Conservation (phyloP, 1,139 yeast genomes). For the Starmera stellimalicola region DNA sequence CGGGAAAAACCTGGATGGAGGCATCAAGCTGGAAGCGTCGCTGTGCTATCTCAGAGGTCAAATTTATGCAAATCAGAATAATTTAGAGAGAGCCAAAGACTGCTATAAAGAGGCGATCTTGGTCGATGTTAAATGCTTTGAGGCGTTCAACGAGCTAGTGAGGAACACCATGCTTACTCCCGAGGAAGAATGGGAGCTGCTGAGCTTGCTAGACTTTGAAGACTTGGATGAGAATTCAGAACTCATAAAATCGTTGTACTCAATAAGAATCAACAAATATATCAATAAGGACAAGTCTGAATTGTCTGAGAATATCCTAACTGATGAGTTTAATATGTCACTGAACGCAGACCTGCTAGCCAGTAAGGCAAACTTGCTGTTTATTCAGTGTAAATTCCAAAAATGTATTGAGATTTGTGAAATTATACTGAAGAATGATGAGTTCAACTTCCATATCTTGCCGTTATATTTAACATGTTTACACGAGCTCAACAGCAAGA, state of each 20-base stretch:
- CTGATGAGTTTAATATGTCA: conserved; percentile 62
- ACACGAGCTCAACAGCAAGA: conserved; percentile 76
- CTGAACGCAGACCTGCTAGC: conserved; percentile 62
- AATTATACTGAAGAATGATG: conserved; percentile 49
- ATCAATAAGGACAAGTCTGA: conserved; percentile 47
- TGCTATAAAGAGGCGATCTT: conserved; percentile 80
- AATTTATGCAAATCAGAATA: conserved; percentile 74
- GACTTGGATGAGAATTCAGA: conserved; percentile 77
- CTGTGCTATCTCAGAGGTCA: conserved; percentile 81
- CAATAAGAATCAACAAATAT: conserved; percentile 68
- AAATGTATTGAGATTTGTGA: conserved; percentile 74
- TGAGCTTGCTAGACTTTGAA: conserved; percentile 58
- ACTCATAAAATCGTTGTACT: conserved; percentile 64
- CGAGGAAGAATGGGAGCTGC: conserved; percentile 77
- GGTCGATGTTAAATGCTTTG: conserved; percentile 88
- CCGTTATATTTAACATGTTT: conserved; percentile 81
- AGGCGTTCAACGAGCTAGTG: conserved; percentile 79
- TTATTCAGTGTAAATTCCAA: conserved; percentile 71
- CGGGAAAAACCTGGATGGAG: conserved; percentile 53
- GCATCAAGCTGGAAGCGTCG: conserved; percentile 78
- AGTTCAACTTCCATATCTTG: conserved; percentile 59
- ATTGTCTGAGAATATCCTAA: conserved; percentile 58
- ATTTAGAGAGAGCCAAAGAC: conserved; percentile 79
- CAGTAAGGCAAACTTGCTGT: conserved; percentile 63
- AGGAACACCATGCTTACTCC: conserved; percentile 74